Percentiles rank a stretch among this genome's conserved stretches.
phyloP scores from a whole-genome alignment of 257 asterid species.

The Primulina eburnea region DNA sequence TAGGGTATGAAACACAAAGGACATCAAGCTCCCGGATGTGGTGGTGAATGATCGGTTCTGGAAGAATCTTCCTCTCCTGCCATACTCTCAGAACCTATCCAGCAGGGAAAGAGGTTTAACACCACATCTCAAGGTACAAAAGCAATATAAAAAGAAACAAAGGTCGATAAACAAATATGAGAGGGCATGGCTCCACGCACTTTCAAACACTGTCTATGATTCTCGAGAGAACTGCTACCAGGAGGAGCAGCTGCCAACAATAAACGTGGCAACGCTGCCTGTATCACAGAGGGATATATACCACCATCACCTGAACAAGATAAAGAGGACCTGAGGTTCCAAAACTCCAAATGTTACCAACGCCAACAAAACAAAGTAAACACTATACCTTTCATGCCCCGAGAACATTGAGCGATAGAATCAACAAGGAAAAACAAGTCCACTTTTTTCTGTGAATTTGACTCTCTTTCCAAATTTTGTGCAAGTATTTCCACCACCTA shows the following conservation, averaged over 20 bases:
- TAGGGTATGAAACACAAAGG: slow-evolving; percentile 61
- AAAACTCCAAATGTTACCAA: slow-evolving; percentile 17
- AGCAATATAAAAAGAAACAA: slow-evolving; percentile 11
- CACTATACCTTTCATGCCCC: slow-evolving; percentile 67
- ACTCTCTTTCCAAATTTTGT: slow-evolving; percentile 52
- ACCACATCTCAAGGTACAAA: slow-evolving; percentile 9
- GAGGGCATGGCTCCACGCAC: slow-evolving; percentile 38
- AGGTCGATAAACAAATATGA: slow-evolving; percentile 16
- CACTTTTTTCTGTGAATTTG: slow-evolving; percentile 64
- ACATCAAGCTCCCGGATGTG: slow-evolving; percentile 82
- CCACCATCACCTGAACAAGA: slow-evolving; percentile 69
- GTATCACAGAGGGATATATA: slow-evolving; percentile 75
- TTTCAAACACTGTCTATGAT: slow-evolving; percentile 87
- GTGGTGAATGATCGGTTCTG: slow-evolving; percentile 72
- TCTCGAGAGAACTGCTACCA: slow-evolving; percentile 67
- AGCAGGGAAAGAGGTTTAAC: slow-evolving; percentile 17
- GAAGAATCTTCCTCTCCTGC: slow-evolving; percentile 83
- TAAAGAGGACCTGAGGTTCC: slow-evolving; percentile 8
- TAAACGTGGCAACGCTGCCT: slow-evolving; percentile 68
- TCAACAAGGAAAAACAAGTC: slow-evolving; percentile 86
- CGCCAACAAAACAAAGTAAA: slow-evolving; percentile 19
- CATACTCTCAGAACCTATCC: slow-evolving; percentile 88
- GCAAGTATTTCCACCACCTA: slow-evolving; percentile 82
- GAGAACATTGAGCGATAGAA: slow-evolving; percentile 78
- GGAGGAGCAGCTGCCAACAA: slow-evolving; percentile 91